A percentile compares a stretch with the other conserved stretches of the same genome.
phyloP scores from a whole-genome alignment of 768 basidiomycete species.

The Coprinopsis strossmayeri region DNA sequence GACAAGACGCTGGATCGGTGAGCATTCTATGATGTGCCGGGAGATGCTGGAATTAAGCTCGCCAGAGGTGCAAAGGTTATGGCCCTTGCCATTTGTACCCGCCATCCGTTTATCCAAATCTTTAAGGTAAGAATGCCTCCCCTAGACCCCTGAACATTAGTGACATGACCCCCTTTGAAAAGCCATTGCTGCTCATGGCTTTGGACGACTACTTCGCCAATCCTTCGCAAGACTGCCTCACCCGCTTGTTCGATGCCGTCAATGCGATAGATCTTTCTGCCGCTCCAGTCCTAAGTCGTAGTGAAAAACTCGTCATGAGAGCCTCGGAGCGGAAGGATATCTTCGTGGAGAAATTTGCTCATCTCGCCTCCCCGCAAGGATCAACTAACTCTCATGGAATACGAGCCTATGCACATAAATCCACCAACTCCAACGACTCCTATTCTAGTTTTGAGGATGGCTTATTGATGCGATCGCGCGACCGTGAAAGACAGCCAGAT shows the following conservation, averaged over 20 bases:
- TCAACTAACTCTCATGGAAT: slow-evolving; percentile 15
- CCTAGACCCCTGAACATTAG: not conserved
- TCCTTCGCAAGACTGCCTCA: slow-evolving; percentile 86
- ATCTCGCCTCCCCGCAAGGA: slow-evolving; percentile 23
- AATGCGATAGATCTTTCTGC: slow-evolving; percentile 86
- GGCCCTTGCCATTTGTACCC: slow-evolving; percentile 90
- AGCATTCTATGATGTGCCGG: slow-evolving; percentile 15
- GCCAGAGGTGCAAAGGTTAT: slow-evolving; percentile 87
- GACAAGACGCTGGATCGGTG: slow-evolving; percentile 79
- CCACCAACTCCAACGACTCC: slow-evolving; percentile 54
- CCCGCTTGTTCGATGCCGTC: slow-evolving; percentile 85
- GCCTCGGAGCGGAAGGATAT: slow-evolving; percentile 88
- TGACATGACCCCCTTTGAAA: slow-evolving; percentile 9
- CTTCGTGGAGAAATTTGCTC: slow-evolving; percentile 77
- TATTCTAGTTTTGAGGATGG: slow-evolving; percentile 69
- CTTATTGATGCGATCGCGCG: slow-evolving; percentile 39
- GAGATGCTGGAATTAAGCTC: not conserved
- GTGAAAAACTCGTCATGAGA: slow-evolving; percentile 87
- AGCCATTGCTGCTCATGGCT: slow-evolving; percentile 92
- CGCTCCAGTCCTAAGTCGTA: slow-evolving; percentile 69
- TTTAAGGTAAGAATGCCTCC: slow-evolving; percentile 62
- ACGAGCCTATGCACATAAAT: slow-evolving; percentile 32
- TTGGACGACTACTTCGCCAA: slow-evolving; percentile 91
- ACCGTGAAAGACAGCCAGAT: slow-evolving; percentile 23
- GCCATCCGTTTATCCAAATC: slow-evolving; percentile 91